Conservation (phyloP, 2,329 filamentous ascomycete genomes). For the Ophiostoma tasmaniense region DNA sequence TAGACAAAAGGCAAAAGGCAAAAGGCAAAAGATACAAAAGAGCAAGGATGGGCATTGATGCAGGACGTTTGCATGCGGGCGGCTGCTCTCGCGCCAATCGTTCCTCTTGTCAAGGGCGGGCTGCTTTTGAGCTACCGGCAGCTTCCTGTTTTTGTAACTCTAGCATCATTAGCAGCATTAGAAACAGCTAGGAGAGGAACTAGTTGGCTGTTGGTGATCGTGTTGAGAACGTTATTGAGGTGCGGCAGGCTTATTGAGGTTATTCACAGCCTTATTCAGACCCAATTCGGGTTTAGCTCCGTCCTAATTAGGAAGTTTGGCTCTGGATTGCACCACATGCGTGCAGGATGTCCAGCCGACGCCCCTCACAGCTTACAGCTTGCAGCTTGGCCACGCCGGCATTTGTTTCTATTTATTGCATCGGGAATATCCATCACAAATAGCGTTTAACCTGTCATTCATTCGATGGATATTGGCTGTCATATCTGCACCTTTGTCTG, state of each 20-base stretch:
- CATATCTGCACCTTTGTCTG: background rate
- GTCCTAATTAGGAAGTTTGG: constrained; percentile 16
- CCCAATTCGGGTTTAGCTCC: constrained; percentile 24
- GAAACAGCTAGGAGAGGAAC: too few relatives aligned
- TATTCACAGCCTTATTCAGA: constrained; percentile 30
- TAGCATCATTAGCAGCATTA: too few relatives aligned
- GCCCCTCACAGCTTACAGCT: background rate
- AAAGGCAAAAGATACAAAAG: too few relatives aligned
- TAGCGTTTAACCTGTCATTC: background rate
- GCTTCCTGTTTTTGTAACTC: background rate
- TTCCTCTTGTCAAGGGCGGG: background rate
- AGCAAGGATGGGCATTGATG: background rate
- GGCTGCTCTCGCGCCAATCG: background rate
- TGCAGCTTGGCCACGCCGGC: background rate
- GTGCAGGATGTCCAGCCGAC: background rate
- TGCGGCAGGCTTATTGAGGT: constrained; percentile 13
- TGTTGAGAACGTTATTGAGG: background rate
- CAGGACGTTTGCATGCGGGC: background rate
- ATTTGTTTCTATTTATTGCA: background rate
- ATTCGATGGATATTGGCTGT: background rate
- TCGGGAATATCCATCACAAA: background rate
- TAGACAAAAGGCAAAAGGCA: too few relatives aligned
- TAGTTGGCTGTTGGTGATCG: background rate
- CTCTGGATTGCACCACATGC: background rate
- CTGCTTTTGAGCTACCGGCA: background rate